phyloP scores from a whole-genome alignment of 805 yeast genomes.

The Ogataea neopini region DNA sequence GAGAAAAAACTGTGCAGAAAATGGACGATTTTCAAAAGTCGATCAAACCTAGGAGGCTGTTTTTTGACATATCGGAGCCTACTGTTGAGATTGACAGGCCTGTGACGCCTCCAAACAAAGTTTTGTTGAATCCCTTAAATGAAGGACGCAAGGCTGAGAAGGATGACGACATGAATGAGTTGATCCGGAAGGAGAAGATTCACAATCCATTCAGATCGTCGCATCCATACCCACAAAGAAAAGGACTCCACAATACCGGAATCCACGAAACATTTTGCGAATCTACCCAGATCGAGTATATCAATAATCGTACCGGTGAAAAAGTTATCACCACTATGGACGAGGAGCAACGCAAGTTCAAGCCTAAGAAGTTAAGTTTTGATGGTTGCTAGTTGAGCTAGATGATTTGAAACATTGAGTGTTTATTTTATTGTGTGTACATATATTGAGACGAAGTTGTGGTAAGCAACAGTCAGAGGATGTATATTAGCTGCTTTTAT shows the following conservation, averaged over 20 bases:
- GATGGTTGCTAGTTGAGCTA: slow-evolving; percentile 11
- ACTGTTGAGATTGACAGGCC: slow-evolving; percentile 7
- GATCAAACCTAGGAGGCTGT: slow-evolving; percentile 42
- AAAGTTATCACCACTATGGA: slow-evolving; percentile 32
- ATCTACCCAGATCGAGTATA: slow-evolving; percentile 21
- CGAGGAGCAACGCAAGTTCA: slow-evolving; percentile 35
- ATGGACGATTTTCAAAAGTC: slow-evolving; percentile 35
- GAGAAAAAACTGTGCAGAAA: slow-evolving; percentile 35
- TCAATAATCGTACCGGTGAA: slow-evolving; percentile 36
- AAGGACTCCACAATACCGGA: neutral
- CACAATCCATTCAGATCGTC: slow-evolving; percentile 27
- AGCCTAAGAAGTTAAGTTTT: slow-evolving; percentile 43
- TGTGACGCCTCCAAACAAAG: slow-evolving; percentile 21
- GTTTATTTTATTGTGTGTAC: slow-evolving; percentile 4
- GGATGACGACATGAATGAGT: slow-evolving; percentile 17
- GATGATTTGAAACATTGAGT: neutral
- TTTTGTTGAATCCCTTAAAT: slow-evolving; percentile 13
- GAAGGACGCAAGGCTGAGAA: slow-evolving; percentile 1
- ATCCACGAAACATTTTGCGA: neutral
- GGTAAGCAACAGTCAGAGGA: neutral
- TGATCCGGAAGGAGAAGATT: slow-evolving; percentile 25
- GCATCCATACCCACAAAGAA: neutral
- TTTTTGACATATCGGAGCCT: slow-evolving; percentile 23
- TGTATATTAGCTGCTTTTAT: slow-evolving; percentile 8
- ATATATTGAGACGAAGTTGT: slow-evolving; percentile 3